Evolutionary conservation across 1,284 basidiomycete genomes (phyloP).

Genomic region (Microbotryum violaceum): DNA sequence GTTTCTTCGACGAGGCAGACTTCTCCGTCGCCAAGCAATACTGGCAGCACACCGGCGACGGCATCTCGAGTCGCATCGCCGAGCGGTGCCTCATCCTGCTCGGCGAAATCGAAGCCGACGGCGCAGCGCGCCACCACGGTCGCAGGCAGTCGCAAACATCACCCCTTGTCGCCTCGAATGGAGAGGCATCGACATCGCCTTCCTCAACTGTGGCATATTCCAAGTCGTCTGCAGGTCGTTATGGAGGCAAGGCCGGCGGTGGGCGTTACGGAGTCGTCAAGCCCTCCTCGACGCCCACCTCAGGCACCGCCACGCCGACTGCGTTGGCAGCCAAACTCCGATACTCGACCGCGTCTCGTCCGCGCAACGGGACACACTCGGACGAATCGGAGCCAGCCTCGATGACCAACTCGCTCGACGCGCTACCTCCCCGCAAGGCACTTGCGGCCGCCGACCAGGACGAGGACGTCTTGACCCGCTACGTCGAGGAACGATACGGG

Average conservation of each 20-base stretch:
- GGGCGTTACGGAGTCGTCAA: slow-evolving; percentile 19
- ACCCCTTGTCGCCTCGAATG: not conserved
- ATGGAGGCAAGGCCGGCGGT: slow-evolving; percentile 10
- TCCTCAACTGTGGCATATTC: too few relatives aligned
- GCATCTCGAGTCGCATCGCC: slow-evolving; percentile 79
- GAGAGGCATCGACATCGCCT: not conserved
- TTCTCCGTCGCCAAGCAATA: slow-evolving; percentile 75
- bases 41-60: slow-evolving; percentile 92
- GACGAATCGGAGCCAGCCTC: slow-evolving; percentile 23
- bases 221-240: not conserved
- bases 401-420: slow-evolving; percentile 16
- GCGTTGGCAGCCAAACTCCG: slow-evolving; percentile 8
- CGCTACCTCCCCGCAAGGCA: slow-evolving; percentile 1
- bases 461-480: slow-evolving; percentile 48
- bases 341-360: slow-evolving; percentile 18
- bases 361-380: slow-evolving; percentile 1
- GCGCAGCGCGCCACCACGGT: not conserved
- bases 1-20: slow-evolving; percentile 61
- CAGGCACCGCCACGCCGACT: not conserved
- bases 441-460: slow-evolving; percentile 33
- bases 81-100: slow-evolving; percentile 70
- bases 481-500: slow-evolving; percentile 89
- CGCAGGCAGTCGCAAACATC: not conserved
- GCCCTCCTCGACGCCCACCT: slow-evolving; percentile 1
- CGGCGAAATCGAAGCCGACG: slow-evolving; percentile 43